These are phyloP conservation scores for Trifolium pratense DNA, from an alignment of 306 rosid species.

Conservation along the genomic window DNA sequence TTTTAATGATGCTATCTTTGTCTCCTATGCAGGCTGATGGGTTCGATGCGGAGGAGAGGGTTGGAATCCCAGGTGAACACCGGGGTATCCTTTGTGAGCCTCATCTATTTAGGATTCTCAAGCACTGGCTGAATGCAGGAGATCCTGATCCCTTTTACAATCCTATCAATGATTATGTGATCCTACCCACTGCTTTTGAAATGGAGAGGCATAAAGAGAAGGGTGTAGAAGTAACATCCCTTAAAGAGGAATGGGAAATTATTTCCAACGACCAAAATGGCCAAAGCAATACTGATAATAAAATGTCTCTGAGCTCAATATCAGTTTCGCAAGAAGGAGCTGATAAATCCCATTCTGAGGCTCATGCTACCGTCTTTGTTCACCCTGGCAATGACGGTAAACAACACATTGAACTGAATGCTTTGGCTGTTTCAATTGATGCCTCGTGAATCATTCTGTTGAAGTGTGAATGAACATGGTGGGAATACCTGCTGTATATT, in stretches of 20 bases:
- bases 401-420: constrained; percentile 73
- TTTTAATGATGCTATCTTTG: neutral
- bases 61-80: constrained; percentile 92
- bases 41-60: constrained; percentile 84
- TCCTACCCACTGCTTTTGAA: constrained; percentile 83
- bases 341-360: constrained; percentile 54
- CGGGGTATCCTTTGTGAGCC: constrained; percentile 83
- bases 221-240: constrained; percentile 71
- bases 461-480: constrained; percentile 6
- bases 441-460: constrained; percentile 46
- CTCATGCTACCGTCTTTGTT: constrained; percentile 60
- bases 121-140: constrained; percentile 93
- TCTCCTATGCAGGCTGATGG: constrained; percentile 80
- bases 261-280: constrained; percentile 58
- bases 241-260: constrained; percentile 96
- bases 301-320: constrained; percentile 56
- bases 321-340: constrained; percentile 58
- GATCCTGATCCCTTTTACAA: constrained; percentile 88
- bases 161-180: constrained; percentile 91
- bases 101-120: constrained; percentile 84
- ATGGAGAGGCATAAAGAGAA: constrained; percentile 63
- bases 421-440: constrained; percentile 74
- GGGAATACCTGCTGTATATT: constrained; percentile 29
- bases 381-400: constrained; percentile 68
- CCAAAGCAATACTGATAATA: constrained; percentile 37